Percentiles rank a stretch among this genome's conserved stretches.
Conservation (phyloP, 495 filamentous ascomycete species). For the Penicillium waksmanii region DNA sequence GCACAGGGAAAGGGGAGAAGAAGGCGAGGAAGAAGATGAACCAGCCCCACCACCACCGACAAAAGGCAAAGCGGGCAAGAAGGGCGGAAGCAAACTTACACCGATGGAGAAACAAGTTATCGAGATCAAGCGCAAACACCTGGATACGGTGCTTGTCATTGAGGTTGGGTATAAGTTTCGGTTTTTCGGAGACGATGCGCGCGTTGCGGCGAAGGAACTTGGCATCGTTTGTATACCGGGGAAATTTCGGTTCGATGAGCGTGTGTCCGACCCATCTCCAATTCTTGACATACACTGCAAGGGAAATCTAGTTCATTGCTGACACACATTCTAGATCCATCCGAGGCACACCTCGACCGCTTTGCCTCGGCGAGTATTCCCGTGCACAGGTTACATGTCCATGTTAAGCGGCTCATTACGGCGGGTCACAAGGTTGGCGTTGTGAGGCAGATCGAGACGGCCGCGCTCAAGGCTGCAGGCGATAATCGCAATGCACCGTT, state of each 20-base stretch:
- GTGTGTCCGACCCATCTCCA: slow-evolving; percentile 34
- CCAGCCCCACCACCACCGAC: slow-evolving; percentile 48
- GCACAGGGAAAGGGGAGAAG: slow-evolving; percentile 41
- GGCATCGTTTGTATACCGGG: slow-evolving; percentile 97
- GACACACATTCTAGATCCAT: slow-evolving; percentile 57
- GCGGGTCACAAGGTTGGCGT: slow-evolving; percentile 96
- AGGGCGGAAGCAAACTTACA: slow-evolving; percentile 74
- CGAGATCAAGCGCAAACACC: slow-evolving; percentile 89
- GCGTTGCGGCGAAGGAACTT: slow-evolving; percentile 85
- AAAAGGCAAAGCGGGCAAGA: slow-evolving; percentile 67
- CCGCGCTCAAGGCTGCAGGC: slow-evolving; percentile 94
- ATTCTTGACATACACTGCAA: background rate
- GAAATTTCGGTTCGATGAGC: slow-evolving; percentile 93
- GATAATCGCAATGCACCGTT: slow-evolving; percentile 96
- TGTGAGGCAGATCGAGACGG: slow-evolving; percentile 95
- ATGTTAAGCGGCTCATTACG: slow-evolving; percentile 89
- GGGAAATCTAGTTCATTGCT: background rate
- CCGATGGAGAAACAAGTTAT: slow-evolving; percentile 93
- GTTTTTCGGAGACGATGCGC: slow-evolving; percentile 97
- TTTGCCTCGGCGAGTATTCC: slow-evolving; percentile 98
- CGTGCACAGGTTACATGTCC: slow-evolving; percentile 87
- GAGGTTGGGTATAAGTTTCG: slow-evolving; percentile 98
- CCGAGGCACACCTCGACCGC: slow-evolving; percentile 88
- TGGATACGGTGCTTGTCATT: slow-evolving; percentile 85
- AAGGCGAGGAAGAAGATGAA: slow-evolving; percentile 61